phyloP scores from a whole-genome alignment of 2,329 filamentous ascomycete species.

The Ophiosphaerella narmari region DNA sequence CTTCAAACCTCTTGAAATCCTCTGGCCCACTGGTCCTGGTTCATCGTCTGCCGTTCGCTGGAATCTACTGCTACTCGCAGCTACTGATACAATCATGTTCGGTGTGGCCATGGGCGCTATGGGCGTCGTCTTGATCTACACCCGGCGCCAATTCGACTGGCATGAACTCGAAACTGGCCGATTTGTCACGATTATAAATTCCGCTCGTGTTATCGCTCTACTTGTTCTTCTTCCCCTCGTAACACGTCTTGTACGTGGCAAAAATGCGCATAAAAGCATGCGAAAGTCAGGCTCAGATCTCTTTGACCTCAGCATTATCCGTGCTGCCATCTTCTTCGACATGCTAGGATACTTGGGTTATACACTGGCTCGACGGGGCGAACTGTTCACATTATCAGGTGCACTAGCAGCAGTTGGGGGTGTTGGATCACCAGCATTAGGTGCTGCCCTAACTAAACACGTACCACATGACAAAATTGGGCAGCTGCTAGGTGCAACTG shows the following conservation, averaged over 20 bases:
- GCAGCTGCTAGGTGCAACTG: conserved; percentile 84
- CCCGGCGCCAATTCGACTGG: conserved; percentile 81
- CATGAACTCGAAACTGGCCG: conserved; percentile 76
- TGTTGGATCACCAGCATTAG: conserved; percentile 81
- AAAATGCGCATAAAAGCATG: conserved; percentile 40
- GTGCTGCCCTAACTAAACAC: conserved; percentile 87
- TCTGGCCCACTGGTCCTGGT: conserved; percentile 72
- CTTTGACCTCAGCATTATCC: conserved; percentile 78
- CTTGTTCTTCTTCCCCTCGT: conserved; percentile 75
- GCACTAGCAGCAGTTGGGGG: conserved; percentile 78
- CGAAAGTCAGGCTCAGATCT: conserved; percentile 68
- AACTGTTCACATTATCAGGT: conserved; percentile 72
- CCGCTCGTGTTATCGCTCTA: conserved; percentile 74
- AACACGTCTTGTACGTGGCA: conserved; percentile 75
- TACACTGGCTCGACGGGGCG: conserved; percentile 64
- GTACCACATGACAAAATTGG: conserved; percentile 81
- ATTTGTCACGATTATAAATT: conserved; percentile 81
- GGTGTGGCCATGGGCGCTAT: conserved; percentile 80
- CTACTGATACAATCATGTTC: conserved; percentile 81
- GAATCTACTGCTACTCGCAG: conserved; percentile 81
- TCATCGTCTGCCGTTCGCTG: conserved; percentile 66
- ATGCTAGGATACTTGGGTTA: conserved; percentile 77
- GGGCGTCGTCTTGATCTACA: conserved; percentile 83
- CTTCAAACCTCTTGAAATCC: conserved; percentile 74
- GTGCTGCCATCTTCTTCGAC: conserved; percentile 76